Evolutionary conservation across 768 basidiomycete genomes (phyloP), one percentile per base, ranked within the genome.

Genomic region (Cyclocybe cylindracea): DNA sequence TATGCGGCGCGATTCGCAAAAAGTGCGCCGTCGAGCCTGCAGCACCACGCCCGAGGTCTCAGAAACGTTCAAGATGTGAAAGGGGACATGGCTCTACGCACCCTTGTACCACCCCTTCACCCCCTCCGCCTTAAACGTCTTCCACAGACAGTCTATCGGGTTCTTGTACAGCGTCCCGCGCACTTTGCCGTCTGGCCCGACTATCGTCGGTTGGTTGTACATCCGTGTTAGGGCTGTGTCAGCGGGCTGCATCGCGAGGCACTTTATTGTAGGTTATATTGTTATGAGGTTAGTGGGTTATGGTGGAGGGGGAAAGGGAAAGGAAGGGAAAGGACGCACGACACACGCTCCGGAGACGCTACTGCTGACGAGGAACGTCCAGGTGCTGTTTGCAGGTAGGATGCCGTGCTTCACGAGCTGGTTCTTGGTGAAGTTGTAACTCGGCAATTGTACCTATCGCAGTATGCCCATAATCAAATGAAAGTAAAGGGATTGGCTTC

Each of bases 101-200:
- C 93, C 95, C 76, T 98, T 98, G 75, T 99, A 99, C 89, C 89
- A 91, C n/a, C 93, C 97, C 18, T 82, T 75, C 8, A 94, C 70
- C 32, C 97, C 97, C 72, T 99, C 97, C 0, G 87, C 75, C 65
- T 86, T 86, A 58, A 91, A 80, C 0, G 97, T 99, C 77, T 97
- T 98, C 91, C 90, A 96, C 44, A 99, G 74, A 72, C 96, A 98
- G 61, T 98, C 94, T 61, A 98, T 86, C 3, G 95, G 95, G 63
- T 89, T 94, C 67, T 80, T 89, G 72, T 98, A 97, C 14, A 95
- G 71, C 1, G 83, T 74, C 10, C 94, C 95, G 55, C 83, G 80
- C 29, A 82, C 65, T 59, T 74, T 85, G 33, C 94, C 94, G 59
- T 88, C 78, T 2, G 88, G 84, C 35, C 85, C 77, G 40, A 73